Conservation (phyloP, 139 green algal genomes). For the Trebouxia sp. region DNA sequence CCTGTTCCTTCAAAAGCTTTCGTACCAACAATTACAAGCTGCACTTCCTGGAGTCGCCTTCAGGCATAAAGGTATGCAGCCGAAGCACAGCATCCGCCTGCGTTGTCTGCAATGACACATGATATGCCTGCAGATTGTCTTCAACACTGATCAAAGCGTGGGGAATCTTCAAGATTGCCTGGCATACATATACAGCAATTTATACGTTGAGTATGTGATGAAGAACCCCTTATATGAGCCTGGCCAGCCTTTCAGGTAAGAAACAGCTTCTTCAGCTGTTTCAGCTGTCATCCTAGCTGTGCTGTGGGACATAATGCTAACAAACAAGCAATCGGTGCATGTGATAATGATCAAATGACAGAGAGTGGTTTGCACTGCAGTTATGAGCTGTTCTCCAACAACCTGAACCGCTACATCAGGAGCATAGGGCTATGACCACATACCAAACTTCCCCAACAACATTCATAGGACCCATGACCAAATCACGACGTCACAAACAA, state of each 20-base stretch:
- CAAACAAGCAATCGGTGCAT: neutral
- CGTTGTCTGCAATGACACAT: neutral
- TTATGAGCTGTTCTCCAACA: slow-evolving; percentile 5
- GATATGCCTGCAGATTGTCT: slow-evolving; percentile 68
- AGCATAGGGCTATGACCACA: neutral
- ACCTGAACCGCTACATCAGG: slow-evolving; percentile 19
- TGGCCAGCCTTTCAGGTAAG: slow-evolving; percentile 76
- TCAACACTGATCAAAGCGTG: slow-evolving; percentile 73
- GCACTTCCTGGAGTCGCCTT: slow-evolving; percentile 89
- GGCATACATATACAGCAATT: slow-evolving; percentile 71
- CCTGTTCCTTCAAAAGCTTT: slow-evolving; percentile 81
- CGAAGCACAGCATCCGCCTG: neutral
- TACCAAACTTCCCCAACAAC: no score
- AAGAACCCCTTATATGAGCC: slow-evolving; percentile 85
- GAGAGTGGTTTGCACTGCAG: neutral
- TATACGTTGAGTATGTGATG: slow-evolving; percentile 83
- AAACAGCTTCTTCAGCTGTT: neutral
- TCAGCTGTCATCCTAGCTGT: neutral
- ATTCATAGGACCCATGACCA: no score
- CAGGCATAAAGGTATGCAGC: slow-evolving; percentile 78
- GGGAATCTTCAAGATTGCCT: slow-evolving; percentile 74
- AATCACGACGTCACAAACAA: no score
- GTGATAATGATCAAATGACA: neutral
- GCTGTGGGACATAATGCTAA: neutral
- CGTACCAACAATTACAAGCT: slow-evolving; percentile 91